Base-by-base conservation (phyloP, 2,329 filamentous ascomycete genomes). In the Dothistroma pini region DNA sequence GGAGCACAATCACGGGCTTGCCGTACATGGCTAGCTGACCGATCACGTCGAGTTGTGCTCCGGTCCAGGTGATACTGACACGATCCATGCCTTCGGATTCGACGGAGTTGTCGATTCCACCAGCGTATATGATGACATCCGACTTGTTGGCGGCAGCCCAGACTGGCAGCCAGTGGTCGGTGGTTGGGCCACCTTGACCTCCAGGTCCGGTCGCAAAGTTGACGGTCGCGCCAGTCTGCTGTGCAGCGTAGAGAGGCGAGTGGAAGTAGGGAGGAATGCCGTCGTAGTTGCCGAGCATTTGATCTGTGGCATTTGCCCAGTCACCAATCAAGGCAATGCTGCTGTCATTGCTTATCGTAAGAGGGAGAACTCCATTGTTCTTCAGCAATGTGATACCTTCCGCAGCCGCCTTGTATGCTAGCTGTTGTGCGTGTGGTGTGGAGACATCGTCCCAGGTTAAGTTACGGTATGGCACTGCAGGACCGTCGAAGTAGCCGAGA, bases 211-310 rank as follows among this genome's bases (percentile, higher is more conserved):
- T 60, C 1, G 77, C 80, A 60, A 81, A 81, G 63, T 76, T 76
- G 22, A 81, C 78, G 0, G 77, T 75, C 31, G 81, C 72, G 1
- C 77, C 77, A 3, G 80, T 76, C 22, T 78, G 71, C 41, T 80
- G 69, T 9, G 83, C 79, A 11, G 84, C 83, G 32, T 78, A 79
- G 0, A 84, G 74, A 0, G 84, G 84, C 4, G 78, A 81, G 63
- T 78, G 80, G 2, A 83, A 74, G 71, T 83, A 87, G 0, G 84
- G 83, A 0, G 86, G 78, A 2, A 77, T 72, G 31, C 85, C 85
- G 60, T 70, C 77, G 72, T 88, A 88, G 66, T 84, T 84, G 0
- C 85, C 85, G 55, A 83, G 82, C 75, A 88, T 79, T 61, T 86
- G 79, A 4, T 73, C 75, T 0, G 83, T 83, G 7, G 82, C 82